phyloP scores from a whole-genome alignment of 2,329 filamentous ascomycete species.

The Arthrobotrys pseudoclavata region DNA sequence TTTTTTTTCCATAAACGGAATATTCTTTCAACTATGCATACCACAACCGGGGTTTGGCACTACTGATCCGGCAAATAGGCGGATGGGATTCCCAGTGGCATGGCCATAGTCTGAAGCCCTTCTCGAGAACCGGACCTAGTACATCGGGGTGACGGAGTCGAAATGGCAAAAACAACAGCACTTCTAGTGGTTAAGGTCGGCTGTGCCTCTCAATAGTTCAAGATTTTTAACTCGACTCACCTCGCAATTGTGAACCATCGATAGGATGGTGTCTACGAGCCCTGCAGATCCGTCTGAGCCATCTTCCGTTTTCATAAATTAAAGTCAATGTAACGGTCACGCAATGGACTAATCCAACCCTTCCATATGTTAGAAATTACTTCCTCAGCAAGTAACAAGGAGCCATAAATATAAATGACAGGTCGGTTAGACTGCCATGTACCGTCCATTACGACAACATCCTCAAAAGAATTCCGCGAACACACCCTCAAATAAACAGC shows the following conservation, averaged over 20 bases:
- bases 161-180: background rate
- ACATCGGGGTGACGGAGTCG: background rate
- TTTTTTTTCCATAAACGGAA: conserved; percentile 9
- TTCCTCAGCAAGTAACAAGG: background rate
- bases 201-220: conserved; percentile 1
- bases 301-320: conserved; percentile 20
- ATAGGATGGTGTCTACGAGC: background rate
- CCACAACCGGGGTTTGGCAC: background rate
- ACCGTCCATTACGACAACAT: background rate
- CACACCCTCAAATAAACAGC: background rate
- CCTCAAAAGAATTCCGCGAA: background rate
- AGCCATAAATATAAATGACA: conserved; percentile 7
- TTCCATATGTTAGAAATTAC: background rate
- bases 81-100: background rate
- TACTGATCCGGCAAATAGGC: conserved; percentile 1
- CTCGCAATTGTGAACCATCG: background rate
- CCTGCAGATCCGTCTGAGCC: background rate
- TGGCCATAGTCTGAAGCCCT: background rate
- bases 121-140: background rate
- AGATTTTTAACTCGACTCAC: background rate
- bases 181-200: background rate
- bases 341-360: background rate
- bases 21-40: background rate
- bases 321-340: background rate
- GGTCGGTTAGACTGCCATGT: conserved; percentile 15